Conservation (phyloP, 441 rosid species). For the Aquilaria agallochum region DNA sequence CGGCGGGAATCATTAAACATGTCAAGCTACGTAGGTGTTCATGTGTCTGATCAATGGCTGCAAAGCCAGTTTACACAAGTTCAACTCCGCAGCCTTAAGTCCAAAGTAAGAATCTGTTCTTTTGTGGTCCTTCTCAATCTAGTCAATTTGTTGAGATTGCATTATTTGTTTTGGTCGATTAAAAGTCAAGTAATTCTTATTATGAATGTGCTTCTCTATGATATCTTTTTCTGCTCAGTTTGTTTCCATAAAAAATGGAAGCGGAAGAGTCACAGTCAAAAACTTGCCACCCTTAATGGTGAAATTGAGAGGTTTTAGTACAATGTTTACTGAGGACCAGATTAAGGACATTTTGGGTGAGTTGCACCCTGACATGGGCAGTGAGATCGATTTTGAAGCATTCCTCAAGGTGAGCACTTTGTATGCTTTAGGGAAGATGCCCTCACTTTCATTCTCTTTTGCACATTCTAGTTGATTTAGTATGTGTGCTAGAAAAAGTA, state of each 20-base stretch:
- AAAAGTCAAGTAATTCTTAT: background rate
- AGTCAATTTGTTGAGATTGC: slow-evolving; percentile 1
- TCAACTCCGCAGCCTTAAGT: slow-evolving; percentile 59
- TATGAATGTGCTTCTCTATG: background rate
- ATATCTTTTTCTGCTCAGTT: slow-evolving; percentile 32
- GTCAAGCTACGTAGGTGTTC: slow-evolving; percentile 57
- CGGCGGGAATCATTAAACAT: slow-evolving; percentile 27
- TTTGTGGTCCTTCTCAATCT: background rate
- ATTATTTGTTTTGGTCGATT: background rate
- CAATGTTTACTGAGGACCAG: slow-evolving; percentile 53
- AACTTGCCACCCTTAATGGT: slow-evolving; percentile 51
- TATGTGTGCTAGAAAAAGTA: background rate
- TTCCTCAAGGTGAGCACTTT: slow-evolving; percentile 49
- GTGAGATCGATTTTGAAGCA: slow-evolving; percentile 55
- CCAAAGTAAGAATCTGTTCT: slow-evolving; percentile 32
- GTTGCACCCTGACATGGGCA: slow-evolving; percentile 22
- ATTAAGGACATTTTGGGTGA: slow-evolving; percentile 35
- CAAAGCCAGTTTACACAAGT: slow-evolving; percentile 73
- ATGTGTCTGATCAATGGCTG: slow-evolving; percentile 60
- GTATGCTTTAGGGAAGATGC: slow-evolving; percentile 9
- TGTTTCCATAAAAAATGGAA: slow-evolving; percentile 40
- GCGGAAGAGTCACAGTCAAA: slow-evolving; percentile 34
- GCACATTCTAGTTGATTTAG: background rate
- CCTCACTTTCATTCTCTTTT: slow-evolving; percentile 7
- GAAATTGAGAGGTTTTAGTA: slow-evolving; percentile 50